Percentiles rank a stretch among this genome's conserved stretches.
phyloP scores from a whole-genome alignment of 1,284 basidiomycete species.

The Wolfiporia cocos region DNA sequence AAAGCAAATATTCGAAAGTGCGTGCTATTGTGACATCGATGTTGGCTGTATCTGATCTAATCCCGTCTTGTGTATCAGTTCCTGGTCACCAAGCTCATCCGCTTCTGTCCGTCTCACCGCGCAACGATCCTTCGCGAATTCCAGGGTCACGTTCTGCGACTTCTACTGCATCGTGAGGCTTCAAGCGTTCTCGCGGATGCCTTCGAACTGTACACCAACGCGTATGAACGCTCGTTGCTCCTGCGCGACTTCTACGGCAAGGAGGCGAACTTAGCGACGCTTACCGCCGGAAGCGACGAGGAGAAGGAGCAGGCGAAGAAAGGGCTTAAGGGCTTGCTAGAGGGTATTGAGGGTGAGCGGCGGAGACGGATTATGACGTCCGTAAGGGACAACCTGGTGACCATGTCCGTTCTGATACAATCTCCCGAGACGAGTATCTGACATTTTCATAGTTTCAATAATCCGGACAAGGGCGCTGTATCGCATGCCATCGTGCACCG shows the following conservation, averaged over 20 bases:
- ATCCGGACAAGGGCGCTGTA: conserved; percentile 82
- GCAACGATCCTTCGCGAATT: conserved; percentile 72
- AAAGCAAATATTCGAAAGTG: conserved; percentile 88
- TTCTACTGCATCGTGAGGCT: conserved; percentile 81
- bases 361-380: conserved; percentile 59
- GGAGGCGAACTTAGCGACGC: conserved; percentile 70
- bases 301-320: conserved; percentile 60
- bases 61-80: conserved; percentile 43
- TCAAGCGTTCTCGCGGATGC: conserved; percentile 79
- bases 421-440: neutral
- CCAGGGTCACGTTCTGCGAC: conserved; percentile 62
- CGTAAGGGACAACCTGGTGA: conserved; percentile 67
- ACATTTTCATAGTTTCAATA: conserved; percentile 61
- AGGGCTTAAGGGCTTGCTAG: conserved; percentile 62
- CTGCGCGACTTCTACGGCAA: conserved; percentile 86
- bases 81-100: conserved; percentile 78
- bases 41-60: neutral
- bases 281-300: conserved; percentile 44
- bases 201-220: conserved; percentile 80
- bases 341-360: conserved; percentile 56
- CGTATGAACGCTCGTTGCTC: conserved; percentile 74
- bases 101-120: conserved; percentile 70
- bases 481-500: conserved; percentile 84
- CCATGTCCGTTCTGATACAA: conserved; percentile 43
- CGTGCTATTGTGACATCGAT: conserved; percentile 10